Evolutionary conservation across 2,329 filamentous ascomycete species (phyloP).

Genomic region (Microcyclospora tardicrescens): DNA sequence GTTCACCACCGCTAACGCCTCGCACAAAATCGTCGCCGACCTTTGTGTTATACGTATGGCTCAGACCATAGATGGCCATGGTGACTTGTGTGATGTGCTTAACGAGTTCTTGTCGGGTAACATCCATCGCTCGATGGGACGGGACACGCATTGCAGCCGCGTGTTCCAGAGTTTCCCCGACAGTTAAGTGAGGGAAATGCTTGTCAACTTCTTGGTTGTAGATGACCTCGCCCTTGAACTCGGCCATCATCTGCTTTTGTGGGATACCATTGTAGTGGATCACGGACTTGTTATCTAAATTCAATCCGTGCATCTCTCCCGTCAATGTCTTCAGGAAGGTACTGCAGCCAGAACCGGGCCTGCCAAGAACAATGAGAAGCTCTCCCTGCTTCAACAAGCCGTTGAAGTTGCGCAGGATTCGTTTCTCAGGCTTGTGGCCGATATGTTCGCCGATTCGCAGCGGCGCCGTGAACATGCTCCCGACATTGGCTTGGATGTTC

Average conservation of each 20-base stretch:
- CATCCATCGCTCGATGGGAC: slow-evolving; percentile 23
- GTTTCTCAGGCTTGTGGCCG: slow-evolving; percentile 37
- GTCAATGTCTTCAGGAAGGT: slow-evolving; percentile 51
- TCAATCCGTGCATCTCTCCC: slow-evolving; percentile 47
- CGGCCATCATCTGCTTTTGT: slow-evolving; percentile 31
- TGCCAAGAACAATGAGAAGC: slow-evolving; percentile 35
- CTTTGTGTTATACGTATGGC: slow-evolving; percentile 43
- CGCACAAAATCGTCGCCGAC: slow-evolving; percentile 47
- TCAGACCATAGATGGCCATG: slow-evolving; percentile 42
- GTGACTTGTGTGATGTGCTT: slow-evolving; percentile 37
- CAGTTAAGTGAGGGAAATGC: slow-evolving; percentile 45
- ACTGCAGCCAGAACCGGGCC: slow-evolving; percentile 47
- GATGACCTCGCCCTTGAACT: slow-evolving; percentile 34
- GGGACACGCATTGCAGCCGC: slow-evolving; percentile 42
- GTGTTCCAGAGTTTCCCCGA: slow-evolving; percentile 44
- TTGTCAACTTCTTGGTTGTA: slow-evolving; percentile 37
- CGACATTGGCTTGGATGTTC: slow-evolving; percentile 56
- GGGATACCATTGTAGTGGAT: slow-evolving; percentile 50
- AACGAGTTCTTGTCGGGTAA: slow-evolving; percentile 31
- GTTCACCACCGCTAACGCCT: slow-evolving; percentile 42
- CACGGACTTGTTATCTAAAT: slow-evolving; percentile 35
- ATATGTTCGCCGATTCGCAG: slow-evolving; percentile 46
- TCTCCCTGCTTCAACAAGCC: slow-evolving; percentile 40
- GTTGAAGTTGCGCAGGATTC: slow-evolving; percentile 43
- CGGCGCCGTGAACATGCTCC: slow-evolving; percentile 44